Percentiles rank a stretch among this genome's conserved stretches.
phyloP scores from a whole-genome alignment of 257 asterid genomes.

The Echium plantagineum region DNA sequence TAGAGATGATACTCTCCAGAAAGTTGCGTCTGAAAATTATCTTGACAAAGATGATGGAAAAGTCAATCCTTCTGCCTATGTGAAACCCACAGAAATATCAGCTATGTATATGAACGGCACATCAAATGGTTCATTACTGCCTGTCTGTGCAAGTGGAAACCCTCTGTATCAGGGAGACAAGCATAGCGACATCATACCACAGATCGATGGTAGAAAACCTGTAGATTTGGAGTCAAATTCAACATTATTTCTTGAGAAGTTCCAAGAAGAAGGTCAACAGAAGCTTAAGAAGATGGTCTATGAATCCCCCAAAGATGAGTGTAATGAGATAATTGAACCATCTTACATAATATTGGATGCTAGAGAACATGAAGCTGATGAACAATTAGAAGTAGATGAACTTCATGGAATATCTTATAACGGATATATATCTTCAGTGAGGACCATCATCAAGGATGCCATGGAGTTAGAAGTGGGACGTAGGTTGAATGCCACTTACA shows the following conservation, averaged over 20 bases:
- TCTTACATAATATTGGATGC: slow-evolving; percentile 51
- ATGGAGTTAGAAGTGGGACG: slow-evolving; percentile 68
- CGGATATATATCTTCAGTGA: slow-evolving; percentile 28
- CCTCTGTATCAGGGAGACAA: slow-evolving; percentile 48
- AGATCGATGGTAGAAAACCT: slow-evolving; percentile 27
- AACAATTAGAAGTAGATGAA: slow-evolving; percentile 23
- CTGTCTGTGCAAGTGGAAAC: slow-evolving; percentile 22
- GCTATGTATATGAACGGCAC: slow-evolving; percentile 21
- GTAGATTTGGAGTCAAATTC: slow-evolving; percentile 30
- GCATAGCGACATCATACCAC: slow-evolving; percentile 29
- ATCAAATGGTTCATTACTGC: slow-evolving; percentile 19
- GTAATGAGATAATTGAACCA: slow-evolving; percentile 50
- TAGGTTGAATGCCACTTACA: slow-evolving; percentile 36
- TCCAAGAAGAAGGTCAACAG: slow-evolving; percentile 73
- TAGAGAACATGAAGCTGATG: slow-evolving; percentile 23
- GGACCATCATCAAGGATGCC: slow-evolving; percentile 45
- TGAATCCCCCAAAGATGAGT: slow-evolving; percentile 15
- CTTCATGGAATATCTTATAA: slow-evolving; percentile 16
- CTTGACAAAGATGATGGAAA: slow-evolving; percentile 21
- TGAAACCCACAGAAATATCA: slow-evolving; percentile 26
- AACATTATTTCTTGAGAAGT: slow-evolving; percentile 45
- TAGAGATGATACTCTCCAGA: slow-evolving; percentile 10
- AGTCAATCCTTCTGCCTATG: slow-evolving; percentile 16
- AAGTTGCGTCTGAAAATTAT: slow-evolving; percentile 17
- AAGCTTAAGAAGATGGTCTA: slow-evolving; percentile 37